Evolutionary conservation across 306 rosid genomes (phyloP).

Genomic region (Cucumis sativus): Cucumber_9930_V3 NC_026655.2:3247501-3248000

Average conservation of each 20-base stretch:
- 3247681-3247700: neutral
- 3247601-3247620: neutral
- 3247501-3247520: too few species aligned
- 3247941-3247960: constrained; percentile 71
- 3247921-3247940: constrained; percentile 62
- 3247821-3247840: constrained; percentile 74
- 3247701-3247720: neutral
- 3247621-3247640: neutral
- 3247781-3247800: constrained; percentile 58
- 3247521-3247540: too few species aligned
- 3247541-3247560: too few species aligned
- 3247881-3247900: constrained; percentile 38
- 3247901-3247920: constrained; percentile 44
- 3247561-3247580: neutral
- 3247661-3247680: neutral
- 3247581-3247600: neutral
- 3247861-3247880: constrained; percentile 69
- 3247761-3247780: constrained; percentile 6
- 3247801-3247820: constrained; percentile 86
- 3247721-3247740: neutral
- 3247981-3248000: constrained; percentile 68
- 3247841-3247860: constrained; percentile 67
- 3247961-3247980: constrained; percentile 89
- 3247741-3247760: neutral
- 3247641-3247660: neutral